These are phyloP conservation scores for Aspergillus pseudoglaucus DNA, from an alignment of 2,329 filamentous ascomycete genomes.

Conservation along the genomic window DNA sequence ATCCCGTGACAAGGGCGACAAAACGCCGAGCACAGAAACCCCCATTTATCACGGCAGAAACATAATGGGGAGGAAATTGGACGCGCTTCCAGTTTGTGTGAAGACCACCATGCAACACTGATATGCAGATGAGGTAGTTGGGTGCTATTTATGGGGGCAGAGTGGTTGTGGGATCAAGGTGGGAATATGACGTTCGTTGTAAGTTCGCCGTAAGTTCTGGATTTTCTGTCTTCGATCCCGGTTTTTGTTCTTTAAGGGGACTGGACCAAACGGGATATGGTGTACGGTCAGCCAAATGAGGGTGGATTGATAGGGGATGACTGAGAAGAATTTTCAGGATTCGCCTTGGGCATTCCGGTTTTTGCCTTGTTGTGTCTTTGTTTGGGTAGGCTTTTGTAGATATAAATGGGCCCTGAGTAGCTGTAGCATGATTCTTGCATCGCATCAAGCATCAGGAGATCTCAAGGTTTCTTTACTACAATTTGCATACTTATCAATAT, in stretches of 20 bases:
- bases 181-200: not conserved
- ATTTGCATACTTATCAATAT: not conserved
- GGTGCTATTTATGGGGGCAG: not conserved
- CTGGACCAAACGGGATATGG: too few species aligned
- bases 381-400: not conserved
- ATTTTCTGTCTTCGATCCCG: not conserved
- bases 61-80: constrained; percentile 25
- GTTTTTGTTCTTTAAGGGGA: too few species aligned
- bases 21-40: not conserved
- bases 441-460: too few species aligned
- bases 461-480: too few species aligned
- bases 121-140: not conserved
- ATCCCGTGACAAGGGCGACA: not conserved
- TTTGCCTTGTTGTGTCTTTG: constrained; percentile 9
- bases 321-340: not conserved
- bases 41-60: not conserved
- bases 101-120: not conserved
- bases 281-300: too few species aligned
- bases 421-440: not conserved
- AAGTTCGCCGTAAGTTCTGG: constrained; percentile 6
- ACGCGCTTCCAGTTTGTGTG: constrained; percentile 20
- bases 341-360: constrained; percentile 9
- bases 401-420: constrained; percentile 5
- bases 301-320: too few species aligned
- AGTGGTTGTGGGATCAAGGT: not conserved